These are phyloP conservation scores for Kazachstania viticola DNA, from an alignment of 805 yeast species.

Conservation along the genomic window DNA sequence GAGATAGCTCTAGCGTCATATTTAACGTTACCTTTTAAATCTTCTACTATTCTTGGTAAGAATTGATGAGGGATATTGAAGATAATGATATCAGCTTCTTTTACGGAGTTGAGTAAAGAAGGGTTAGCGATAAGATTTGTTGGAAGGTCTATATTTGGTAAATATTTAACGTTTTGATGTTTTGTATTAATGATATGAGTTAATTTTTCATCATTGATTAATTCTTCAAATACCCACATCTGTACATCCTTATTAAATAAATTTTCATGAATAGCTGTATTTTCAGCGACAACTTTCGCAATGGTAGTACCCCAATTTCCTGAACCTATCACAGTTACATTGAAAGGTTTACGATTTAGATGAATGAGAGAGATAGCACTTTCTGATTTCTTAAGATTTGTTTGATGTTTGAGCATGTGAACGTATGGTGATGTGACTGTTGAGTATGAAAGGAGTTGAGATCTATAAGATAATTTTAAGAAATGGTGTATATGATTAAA, in stretches of 20 bases:
- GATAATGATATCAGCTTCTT: constrained; percentile 72
- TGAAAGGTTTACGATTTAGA: constrained; percentile 29
- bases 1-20: constrained; percentile 76
- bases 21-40: constrained; percentile 63
- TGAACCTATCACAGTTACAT: constrained; percentile 75
- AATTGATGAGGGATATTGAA: constrained; percentile 98
- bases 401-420: too few relatives aligned
- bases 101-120: constrained; percentile 59
- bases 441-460: too few relatives aligned
- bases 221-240: constrained; percentile 96
- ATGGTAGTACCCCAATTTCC: constrained; percentile 98
- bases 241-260: constrained; percentile 64
- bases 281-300: constrained; percentile 90
- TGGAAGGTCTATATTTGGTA: constrained; percentile 79
- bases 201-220: constrained; percentile 61
- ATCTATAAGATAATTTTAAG: too few relatives aligned
- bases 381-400: constrained; percentile 4
- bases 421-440: too few relatives aligned
- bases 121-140: constrained; percentile 82
- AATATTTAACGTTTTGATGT: constrained; percentile 89
- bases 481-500: too few relatives aligned
- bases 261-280: constrained; percentile 56
- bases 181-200: constrained; percentile 81
- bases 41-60: constrained; percentile 62
- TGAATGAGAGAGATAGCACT: constrained; percentile 4